phyloP scores from a whole-genome alignment of 352 stramenopile species.

The Plasmopara muralis region DNA sequence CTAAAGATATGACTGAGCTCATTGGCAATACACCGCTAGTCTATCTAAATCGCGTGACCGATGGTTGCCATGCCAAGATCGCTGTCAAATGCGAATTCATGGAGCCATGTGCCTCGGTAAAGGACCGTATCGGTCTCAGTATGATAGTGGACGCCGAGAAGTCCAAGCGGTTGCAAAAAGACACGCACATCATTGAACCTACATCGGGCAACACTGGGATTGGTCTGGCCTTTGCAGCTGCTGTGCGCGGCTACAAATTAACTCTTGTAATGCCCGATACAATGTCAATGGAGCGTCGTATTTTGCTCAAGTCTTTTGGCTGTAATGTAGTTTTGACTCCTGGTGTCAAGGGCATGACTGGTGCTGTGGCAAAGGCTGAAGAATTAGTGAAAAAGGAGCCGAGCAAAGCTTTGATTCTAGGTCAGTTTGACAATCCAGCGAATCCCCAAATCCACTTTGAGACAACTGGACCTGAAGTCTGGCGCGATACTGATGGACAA shows the following conservation, averaged over 20 bases:
- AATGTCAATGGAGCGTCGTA: constrained; percentile 94
- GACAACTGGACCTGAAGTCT: constrained; percentile 85
- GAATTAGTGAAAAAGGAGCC: constrained; percentile 69
- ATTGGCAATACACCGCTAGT: constrained; percentile 94
- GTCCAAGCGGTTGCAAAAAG: constrained; percentile 56
- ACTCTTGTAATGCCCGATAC: constrained; percentile 94
- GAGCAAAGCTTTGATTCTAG: constrained; percentile 72
- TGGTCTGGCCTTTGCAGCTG: constrained; percentile 88
- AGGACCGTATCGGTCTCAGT: constrained; percentile 81
- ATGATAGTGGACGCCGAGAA: constrained; percentile 81
- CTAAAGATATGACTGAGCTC: constrained; percentile 90
- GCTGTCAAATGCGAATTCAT: constrained; percentile 89
- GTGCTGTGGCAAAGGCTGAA: constrained; percentile 70
- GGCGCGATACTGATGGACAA: constrained; percentile 80
- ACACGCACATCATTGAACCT: constrained; percentile 89
- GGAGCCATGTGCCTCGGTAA: constrained; percentile 82
- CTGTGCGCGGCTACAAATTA: constrained; percentile 87
- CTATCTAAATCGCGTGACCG: constrained; percentile 84
- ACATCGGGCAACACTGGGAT: constrained; percentile 95
- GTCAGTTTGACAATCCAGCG: constrained; percentile 96
- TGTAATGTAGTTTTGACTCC: constrained; percentile 90
- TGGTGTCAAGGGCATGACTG: constrained; percentile 75
- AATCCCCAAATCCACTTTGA: constrained; percentile 93
- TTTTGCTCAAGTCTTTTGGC: constrained; percentile 92
- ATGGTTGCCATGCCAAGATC: constrained; percentile 76